Evolutionary conservation across 1,139 yeast species (phyloP).

Genomic region (Taphrina betulina): DNA sequence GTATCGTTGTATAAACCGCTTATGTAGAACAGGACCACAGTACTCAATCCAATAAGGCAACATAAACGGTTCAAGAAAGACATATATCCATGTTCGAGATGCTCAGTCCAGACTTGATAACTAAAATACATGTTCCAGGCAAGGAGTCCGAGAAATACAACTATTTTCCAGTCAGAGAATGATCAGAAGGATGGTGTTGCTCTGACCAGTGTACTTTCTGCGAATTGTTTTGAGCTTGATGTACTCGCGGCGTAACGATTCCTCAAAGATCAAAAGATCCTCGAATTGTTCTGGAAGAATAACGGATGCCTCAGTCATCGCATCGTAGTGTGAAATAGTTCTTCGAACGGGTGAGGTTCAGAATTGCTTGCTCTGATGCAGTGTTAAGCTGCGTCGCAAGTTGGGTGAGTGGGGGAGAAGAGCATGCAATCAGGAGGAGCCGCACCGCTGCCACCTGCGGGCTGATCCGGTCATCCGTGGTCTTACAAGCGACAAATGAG

Average conservation of each 20-base stretch:
- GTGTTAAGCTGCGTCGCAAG: no score
- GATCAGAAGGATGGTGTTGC: no score
- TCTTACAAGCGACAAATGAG: no score
- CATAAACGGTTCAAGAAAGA: constrained; percentile 30
- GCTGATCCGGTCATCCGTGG: no score
- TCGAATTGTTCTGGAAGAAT: constrained; percentile 17
- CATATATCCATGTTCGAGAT: constrained; percentile 23
- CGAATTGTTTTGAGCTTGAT: constrained; percentile 14
- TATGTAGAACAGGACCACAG: constrained; percentile 29
- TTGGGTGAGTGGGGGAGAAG: no score
- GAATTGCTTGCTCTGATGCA: no score
- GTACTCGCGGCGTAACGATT: constrained; percentile 32
- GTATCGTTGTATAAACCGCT: constrained; percentile 32
- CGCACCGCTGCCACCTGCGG: no score
- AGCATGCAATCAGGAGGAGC: no score
- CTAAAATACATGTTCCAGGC: constrained; percentile 30
- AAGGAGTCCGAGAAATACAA: constrained; percentile 24
- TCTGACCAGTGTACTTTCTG: constrained; percentile 23
- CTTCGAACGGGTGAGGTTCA: no score
- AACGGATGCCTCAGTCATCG: background rate
- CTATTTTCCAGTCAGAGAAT: no score
- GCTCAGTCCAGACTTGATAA: constrained; percentile 3
- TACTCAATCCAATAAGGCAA: constrained; percentile 30
- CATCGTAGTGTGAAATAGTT: no score
- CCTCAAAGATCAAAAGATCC: constrained; percentile 33